Evolutionary conservation across 2,329 filamentous ascomycete genomes (phyloP), one percentile per base, ranked within the genome.

Genomic region (Aspergillus sp.): DNA sequence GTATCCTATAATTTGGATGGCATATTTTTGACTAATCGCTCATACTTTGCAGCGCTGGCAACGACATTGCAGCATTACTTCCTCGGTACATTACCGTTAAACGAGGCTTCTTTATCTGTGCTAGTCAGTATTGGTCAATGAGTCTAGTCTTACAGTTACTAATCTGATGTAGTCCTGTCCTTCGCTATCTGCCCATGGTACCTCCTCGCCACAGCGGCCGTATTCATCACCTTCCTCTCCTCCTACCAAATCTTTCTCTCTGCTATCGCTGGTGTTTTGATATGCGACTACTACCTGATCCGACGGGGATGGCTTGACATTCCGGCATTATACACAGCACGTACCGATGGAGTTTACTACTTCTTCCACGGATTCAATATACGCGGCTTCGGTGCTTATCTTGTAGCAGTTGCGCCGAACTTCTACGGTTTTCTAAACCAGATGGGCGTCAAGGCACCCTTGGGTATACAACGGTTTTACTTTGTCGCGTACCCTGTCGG

Each of bases 401-500:
- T 79, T 1, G 47, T 76, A 36, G 76, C 74, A 13, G 70, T 79
- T n/a, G 68, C 70, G 5, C 76, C 77, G 0, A 79, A 79, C 48
- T 77, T 81, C 51, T 77, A 76, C 49, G 77, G 77, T 1, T 81
- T 81, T 49, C 65, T 80, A 2, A 71, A 75, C 59, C 48, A 59
- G 21, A 75, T 80, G 72, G 78, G 78, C 1, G 75, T 80, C 4
- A 55, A 59, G 17, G 68, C 64, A 0, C 77, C 78, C 1, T 4
- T 71, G 0, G 72, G 71, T 0, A 67, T 67, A 17, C 28, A 63
- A 49, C 52, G 71, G 15, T 85, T 86, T 70, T 87, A 87, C 65
- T 85, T 84, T 62, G 75, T 87, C 23, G 84, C 84, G 0, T 83
- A 81, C 58, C 80, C 81, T 65, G 83, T 85, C 5, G 80, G 82